Conservation (phyloP, 2,329 filamentous ascomycete genomes). For the Incumbomyces lentus region DNA sequence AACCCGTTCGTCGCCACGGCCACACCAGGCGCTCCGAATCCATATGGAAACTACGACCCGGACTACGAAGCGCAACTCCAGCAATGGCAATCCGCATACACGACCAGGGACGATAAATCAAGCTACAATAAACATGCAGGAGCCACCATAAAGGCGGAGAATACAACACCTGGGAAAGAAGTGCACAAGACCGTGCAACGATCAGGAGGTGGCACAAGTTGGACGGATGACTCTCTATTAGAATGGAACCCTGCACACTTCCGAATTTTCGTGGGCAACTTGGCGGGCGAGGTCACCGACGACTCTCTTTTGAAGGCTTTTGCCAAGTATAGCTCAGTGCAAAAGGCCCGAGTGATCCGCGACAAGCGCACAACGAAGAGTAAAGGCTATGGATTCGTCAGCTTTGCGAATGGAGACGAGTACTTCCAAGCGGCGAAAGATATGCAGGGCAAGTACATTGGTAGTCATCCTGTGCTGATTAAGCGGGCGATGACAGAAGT, state of each 20-base stretch:
- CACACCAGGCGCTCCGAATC: constrained; percentile 39
- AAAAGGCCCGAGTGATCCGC: constrained; percentile 85
- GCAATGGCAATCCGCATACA: constrained; percentile 88
- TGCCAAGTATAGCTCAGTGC: constrained; percentile 71
- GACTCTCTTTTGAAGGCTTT: constrained; percentile 93
- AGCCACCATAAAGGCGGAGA: constrained; percentile 24
- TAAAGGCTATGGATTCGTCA: constrained; percentile 93
- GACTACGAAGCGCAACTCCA: constrained; percentile 87
- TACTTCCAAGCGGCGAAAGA: constrained; percentile 94
- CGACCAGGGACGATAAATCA: constrained; percentile 48
- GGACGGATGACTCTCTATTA: constrained; percentile 77
- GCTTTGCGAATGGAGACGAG: constrained; percentile 88
- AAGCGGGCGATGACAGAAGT: constrained; percentile 88
- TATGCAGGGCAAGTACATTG: constrained; percentile 99
- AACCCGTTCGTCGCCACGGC: constrained; percentile 61
- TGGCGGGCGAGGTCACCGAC: constrained; percentile 94
- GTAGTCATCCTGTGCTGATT: constrained; percentile 83
- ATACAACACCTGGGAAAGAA: constrained; percentile 30
- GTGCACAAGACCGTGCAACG: constrained; percentile 70
- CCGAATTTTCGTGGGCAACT: constrained; percentile 89
- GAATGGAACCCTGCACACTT: constrained; percentile 96
- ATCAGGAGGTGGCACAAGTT: constrained; percentile 80
- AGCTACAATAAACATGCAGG: constrained; percentile 18
- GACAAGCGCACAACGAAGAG: constrained; percentile 96
- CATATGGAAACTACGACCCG: constrained; percentile 45